Percentiles rank a stretch among this genome's conserved stretches.
phyloP scores from a whole-genome alignment of 768 basidiomycete genomes.

The Boletus subcaerulescens region DNA sequence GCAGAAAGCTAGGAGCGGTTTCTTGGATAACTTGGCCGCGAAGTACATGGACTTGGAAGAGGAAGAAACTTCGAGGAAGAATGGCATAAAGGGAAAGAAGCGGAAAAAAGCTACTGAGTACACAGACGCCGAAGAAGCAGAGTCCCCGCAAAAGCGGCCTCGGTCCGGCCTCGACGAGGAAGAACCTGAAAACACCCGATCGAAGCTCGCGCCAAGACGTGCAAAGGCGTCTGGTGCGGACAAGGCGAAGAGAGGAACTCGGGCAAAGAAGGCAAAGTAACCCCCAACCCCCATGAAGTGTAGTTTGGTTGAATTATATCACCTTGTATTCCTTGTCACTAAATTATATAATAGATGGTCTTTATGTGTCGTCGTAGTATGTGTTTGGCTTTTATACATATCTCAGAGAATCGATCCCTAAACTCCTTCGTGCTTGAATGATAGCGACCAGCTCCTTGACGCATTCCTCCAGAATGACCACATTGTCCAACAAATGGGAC shows the following conservation, averaged over 20 bases:
- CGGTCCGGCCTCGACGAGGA: slow-evolving; percentile 50
- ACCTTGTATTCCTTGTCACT: not conserved
- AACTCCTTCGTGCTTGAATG: slow-evolving; percentile 74
- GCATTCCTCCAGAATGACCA: slow-evolving; percentile 91
- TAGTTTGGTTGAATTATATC: not conserved
- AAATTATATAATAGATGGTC: not conserved
- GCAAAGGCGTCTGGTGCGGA: slow-evolving; percentile 29
- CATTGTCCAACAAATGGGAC: slow-evolving; percentile 86
- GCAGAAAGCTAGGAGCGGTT: slow-evolving; percentile 64
- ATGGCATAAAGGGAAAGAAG: slow-evolving; percentile 51
- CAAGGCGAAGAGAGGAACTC: slow-evolving; percentile 27
- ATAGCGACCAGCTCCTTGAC: slow-evolving; percentile 91
- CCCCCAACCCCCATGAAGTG: not conserved
- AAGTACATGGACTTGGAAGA: slow-evolving; percentile 61
- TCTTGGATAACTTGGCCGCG: slow-evolving; percentile 71
- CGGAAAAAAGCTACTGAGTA: slow-evolving; percentile 38
- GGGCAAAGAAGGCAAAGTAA: slow-evolving; percentile 38
- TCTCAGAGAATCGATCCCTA: slow-evolving; percentile 81
- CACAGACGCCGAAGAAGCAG: slow-evolving; percentile 35
- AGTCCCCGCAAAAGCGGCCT: slow-evolving; percentile 51
- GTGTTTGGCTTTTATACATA: slow-evolving; percentile 49
- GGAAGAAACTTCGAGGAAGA: slow-evolving; percentile 32
- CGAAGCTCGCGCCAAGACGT: slow-evolving; percentile 53
- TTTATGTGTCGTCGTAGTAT: slow-evolving; percentile 6
- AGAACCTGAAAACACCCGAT: slow-evolving; percentile 59